These are phyloP conservation scores for Fistulinella prunicolor DNA, from an alignment of 768 basidiomycete species.

Conservation along the genomic window DNA sequence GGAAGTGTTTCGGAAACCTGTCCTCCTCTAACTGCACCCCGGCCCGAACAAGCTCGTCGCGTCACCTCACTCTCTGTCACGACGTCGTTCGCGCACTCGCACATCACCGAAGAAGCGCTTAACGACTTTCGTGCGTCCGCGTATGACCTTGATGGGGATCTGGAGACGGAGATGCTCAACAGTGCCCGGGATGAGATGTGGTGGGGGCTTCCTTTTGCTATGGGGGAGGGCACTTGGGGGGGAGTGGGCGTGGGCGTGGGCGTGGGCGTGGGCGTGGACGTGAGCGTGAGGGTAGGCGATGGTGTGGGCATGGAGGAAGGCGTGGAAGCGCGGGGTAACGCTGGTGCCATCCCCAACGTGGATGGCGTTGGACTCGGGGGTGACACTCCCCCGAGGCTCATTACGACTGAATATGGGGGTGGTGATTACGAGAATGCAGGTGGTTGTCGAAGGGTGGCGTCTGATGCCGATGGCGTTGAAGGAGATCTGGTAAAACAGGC, in stretches of 20 bases:
- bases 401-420: background rate
- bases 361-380: slow-evolving; percentile 10
- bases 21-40: slow-evolving; percentile 1
- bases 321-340: slow-evolving; percentile 2
- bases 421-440: slow-evolving; percentile 12
- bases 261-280: background rate
- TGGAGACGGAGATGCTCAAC: slow-evolving; percentile 26
- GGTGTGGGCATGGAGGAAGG: background rate
- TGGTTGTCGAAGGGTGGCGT: background rate
- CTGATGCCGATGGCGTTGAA: background rate
- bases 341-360: background rate
- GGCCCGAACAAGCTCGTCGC: slow-evolving; percentile 16
- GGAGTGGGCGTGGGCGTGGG: background rate
- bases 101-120: slow-evolving; percentile 25
- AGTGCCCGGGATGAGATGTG: slow-evolving; percentile 21
- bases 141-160: slow-evolving; percentile 27
- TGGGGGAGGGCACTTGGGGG: slow-evolving; percentile 15
- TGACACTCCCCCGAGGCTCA: background rate
- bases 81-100: slow-evolving; percentile 22
- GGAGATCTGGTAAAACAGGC: slow-evolving; percentile 1
- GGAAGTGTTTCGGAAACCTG: background rate
- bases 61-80: slow-evolving; percentile 20
- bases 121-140: slow-evolving; percentile 19
- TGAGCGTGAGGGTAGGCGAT: no score
- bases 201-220: slow-evolving; percentile 5